Percentiles rank a stretch among this genome's conserved stretches.
phyloP scores from a whole-genome alignment of 1,284 basidiomycete genomes.

The Ceratobasidium sp. region DNA sequence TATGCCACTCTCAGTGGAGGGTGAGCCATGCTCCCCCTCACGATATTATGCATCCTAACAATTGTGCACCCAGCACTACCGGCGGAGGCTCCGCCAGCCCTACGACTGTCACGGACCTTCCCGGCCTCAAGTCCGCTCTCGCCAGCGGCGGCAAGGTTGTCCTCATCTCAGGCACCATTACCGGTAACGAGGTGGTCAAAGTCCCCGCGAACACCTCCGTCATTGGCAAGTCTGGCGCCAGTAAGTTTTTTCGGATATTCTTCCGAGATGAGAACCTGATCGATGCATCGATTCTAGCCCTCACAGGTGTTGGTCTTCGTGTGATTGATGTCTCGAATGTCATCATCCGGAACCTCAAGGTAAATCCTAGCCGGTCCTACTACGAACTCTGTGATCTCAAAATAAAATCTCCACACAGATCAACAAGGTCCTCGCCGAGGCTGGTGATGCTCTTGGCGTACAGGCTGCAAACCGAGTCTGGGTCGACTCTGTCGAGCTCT shows the following conservation, averaged over 20 bases:
- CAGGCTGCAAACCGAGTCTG: too few species aligned
- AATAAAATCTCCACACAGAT: too few species aligned
- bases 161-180: conserved; percentile 60
- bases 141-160: conserved; percentile 60
- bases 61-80: conserved; percentile 3
- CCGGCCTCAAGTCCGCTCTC: conserved; percentile 60
- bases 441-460: too few species aligned
- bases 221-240: conserved; percentile 52
- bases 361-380: neutral
- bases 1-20: too few species aligned
- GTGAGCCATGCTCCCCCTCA: neutral
- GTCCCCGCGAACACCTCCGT: conserved; percentile 15
- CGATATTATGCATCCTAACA: neutral
- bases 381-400: too few species aligned
- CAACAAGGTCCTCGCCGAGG: too few species aligned
- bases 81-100: too few species aligned
- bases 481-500: too few species aligned
- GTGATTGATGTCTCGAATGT: conserved; percentile 60
- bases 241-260: conserved; percentile 1
- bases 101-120: conserved; percentile 58
- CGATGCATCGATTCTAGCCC: conserved; percentile 46
- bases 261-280: neutral
- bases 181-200: conserved; percentile 58
- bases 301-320: conserved; percentile 59
- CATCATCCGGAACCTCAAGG: conserved; percentile 63